Conservation (phyloP, 768 basidiomycete genomes). For the Leccinellum luteum region DNA sequence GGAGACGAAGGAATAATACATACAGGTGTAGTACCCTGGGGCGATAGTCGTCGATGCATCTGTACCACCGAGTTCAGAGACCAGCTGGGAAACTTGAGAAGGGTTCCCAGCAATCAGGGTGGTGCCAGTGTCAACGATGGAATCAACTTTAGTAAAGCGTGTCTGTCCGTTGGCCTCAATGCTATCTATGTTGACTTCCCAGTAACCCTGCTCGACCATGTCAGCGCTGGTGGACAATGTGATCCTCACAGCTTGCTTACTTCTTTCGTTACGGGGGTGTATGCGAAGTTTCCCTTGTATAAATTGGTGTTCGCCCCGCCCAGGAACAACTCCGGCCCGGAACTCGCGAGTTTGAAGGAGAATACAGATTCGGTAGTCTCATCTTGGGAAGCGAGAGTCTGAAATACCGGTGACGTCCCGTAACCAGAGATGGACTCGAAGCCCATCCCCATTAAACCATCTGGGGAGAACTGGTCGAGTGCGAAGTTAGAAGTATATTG, state of each 20-base stretch:
- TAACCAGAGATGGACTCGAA: constrained; percentile 39
- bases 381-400: constrained; percentile 39
- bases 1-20: neutral
- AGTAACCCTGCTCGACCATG: constrained; percentile 11
- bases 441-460: constrained; percentile 40
- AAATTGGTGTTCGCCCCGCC: constrained; percentile 46
- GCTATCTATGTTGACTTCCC: constrained; percentile 18
- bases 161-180: neutral
- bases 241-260: constrained; percentile 6
- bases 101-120: constrained; percentile 7
- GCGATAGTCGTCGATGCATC: constrained; percentile 17
- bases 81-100: constrained; percentile 16
- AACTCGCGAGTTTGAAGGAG: constrained; percentile 44
- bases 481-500: constrained; percentile 3
- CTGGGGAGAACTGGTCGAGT: constrained; percentile 5
- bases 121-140: constrained; percentile 25
- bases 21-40: constrained; percentile 33
- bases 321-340: constrained; percentile 47
- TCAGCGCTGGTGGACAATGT: neutral
- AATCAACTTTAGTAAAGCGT: neutral
- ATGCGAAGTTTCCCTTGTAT: constrained; percentile 46
- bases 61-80: constrained; percentile 24
- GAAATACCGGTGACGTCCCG: constrained; percentile 34
- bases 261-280: constrained; percentile 9
- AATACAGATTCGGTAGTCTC: constrained; percentile 35